Conservation (phyloP, 176 grass and related monocot genomes). For the Lolium rigidum region DNA sequence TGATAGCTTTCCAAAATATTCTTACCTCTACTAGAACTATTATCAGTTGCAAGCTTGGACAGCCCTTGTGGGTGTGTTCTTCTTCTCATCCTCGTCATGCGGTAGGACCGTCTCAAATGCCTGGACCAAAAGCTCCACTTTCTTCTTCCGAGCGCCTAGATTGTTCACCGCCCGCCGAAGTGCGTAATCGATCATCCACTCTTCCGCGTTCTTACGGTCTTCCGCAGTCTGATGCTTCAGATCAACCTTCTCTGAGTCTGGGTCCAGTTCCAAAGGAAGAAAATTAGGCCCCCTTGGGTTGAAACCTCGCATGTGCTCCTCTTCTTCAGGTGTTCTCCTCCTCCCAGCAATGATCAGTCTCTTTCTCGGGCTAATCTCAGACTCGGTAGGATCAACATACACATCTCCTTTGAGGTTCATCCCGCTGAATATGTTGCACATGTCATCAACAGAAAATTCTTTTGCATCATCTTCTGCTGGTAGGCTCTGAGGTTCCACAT, state of each 20-base stretch:
- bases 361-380: constrained; percentile 35
- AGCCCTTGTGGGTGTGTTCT: constrained; percentile 40
- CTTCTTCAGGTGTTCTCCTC: constrained; percentile 56
- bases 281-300: constrained; percentile 81
- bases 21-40: constrained; percentile 55
- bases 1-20: background rate
- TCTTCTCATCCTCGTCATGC: constrained; percentile 49
- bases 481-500: background rate
- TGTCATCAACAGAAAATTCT: constrained; percentile 56
- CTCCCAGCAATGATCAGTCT: constrained; percentile 66
- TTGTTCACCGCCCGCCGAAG: constrained; percentile 72
- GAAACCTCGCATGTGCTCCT: constrained; percentile 74
- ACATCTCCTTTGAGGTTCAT: constrained; percentile 67
- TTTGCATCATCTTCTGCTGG: constrained; percentile 29
- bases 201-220: constrained; percentile 94
- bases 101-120: constrained; percentile 88
- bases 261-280: constrained; percentile 75
- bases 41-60: constrained; percentile 54
- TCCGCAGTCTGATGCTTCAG: constrained; percentile 87
- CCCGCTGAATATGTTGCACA: constrained; percentile 53
- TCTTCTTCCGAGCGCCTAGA: constrained; percentile 75
- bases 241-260: constrained; percentile 82
- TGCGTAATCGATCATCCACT: constrained; percentile 95
- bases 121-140: constrained; percentile 89
- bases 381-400: constrained; percentile 53